Evolutionary conservation across 1,139 yeast species (phyloP), one percentile per base, ranked within the genome.

Genomic region (Hemisphaericaspora xylofermentans): DNA sequence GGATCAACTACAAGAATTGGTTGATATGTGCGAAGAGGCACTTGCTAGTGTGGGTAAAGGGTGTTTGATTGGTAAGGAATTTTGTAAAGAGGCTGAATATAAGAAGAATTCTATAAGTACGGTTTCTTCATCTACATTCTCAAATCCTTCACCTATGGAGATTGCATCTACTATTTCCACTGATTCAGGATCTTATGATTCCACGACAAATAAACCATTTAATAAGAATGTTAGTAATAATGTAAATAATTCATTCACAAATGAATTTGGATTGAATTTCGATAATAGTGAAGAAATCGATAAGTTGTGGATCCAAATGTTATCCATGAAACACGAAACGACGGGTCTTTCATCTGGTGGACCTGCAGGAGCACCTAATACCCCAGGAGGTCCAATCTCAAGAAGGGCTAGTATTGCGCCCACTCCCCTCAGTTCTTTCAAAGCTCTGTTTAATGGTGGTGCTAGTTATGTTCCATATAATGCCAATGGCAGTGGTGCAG

Each of bases 231-330:
- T 24, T 15, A 39, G 25, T n/a, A 32, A 16, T n/a, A 29, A 31
- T 8, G 15, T 16, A 14, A 21, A 15, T 2, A 43, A 29, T 21
- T 38, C 39, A n/a, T 47, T 38, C 35, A 43, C 51, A 10, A 40
- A 48, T 33, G 58, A 49, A 15, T 57, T 57, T 47, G 56, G 54
- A 3, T 31, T 61, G 33, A 60, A 64, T 33, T 57, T 56, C 34
- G 56, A 65, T 25, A 58, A 59, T 30, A 62, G 63, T 42, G 59
- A 58, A 4, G 72, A 68, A 36, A 62, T 68, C 27, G 76, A 71
- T 49, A 61, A 63, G 42, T 47, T 69, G 19, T 71, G 76, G 76
- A 46, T 63, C 29, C 71, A 66, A 41, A 58, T 70, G 54, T 54
- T 68, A 16, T 54, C 58, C n/a, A 54, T 61, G 56, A 67, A 66